Base-by-base conservation (phyloP, 352 stramenopile species). In the Phytophthora ohioensis region DNA sequence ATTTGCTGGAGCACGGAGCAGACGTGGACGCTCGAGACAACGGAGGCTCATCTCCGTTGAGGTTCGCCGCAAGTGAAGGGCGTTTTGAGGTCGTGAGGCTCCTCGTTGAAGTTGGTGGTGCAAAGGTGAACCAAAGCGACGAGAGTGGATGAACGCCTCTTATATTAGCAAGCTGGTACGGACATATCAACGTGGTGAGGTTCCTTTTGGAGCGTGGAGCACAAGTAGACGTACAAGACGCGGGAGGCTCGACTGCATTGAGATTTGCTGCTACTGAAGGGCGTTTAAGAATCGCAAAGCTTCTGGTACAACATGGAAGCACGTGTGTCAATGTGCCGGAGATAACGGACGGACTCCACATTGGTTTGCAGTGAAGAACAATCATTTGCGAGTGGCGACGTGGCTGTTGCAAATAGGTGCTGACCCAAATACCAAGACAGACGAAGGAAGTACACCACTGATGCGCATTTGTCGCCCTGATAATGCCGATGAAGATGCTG, bases 391-490 rank as follows among this genome's bases (percentile, higher is more conserved):
- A 6, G 9, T 57, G 15, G 49, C 31, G 17, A 8, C 31, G 32
- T 57, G 49, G 49, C 12, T 57, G 15, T 30, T 57, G 30, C 49
- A 41, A 38, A 43, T 45, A 11, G 49, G 49, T 1, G 49, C 49
- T 21, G 32, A 43, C 8, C 49, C 32, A 6, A 32, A 57, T 43
- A 30, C 32, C 32, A 42, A 32, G 32, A 57, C 49, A 6, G 35
- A 32, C 15, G 15, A n/a, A 42, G 49, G 49, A n/a, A 43, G 12
- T 15, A 41, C 49, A 10, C 32, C 49, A 13, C 35, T 57, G 10
- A 43, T 57, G 49, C 30, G 49, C n/a, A 57, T 57, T 30, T 57
- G 49, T n/a, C 49, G n/a, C 8, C 45, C 49, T 27, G 49, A 57
- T 41, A 57, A 43, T 27, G 32, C 49, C 35, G n/a, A 42, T 27